phyloP scores from a whole-genome alignment of 2,329 filamentous ascomycete genomes.

The Curvularia eragrostidis region DNA sequence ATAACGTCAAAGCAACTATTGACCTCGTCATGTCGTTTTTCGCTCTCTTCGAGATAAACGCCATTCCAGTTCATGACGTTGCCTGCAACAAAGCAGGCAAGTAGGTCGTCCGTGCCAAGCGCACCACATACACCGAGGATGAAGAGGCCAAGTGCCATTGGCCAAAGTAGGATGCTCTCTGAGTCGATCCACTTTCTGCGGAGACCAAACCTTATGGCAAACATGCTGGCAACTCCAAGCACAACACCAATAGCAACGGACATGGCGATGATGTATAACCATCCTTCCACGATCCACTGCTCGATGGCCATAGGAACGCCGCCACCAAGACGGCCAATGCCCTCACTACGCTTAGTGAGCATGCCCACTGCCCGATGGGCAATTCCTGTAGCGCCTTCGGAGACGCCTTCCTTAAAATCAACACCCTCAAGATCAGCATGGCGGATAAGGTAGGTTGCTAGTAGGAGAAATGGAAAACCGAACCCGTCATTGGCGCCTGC shows the following conservation, averaged over 20 bases:
- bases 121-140: slow-evolving; percentile 64
- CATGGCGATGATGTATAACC: slow-evolving; percentile 65
- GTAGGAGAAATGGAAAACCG: slow-evolving; percentile 65
- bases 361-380: slow-evolving; percentile 7
- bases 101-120: slow-evolving; percentile 63
- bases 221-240: slow-evolving; percentile 58
- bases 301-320: slow-evolving; percentile 60
- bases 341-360: slow-evolving; percentile 28
- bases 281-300: slow-evolving; percentile 66
- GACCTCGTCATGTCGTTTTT: slow-evolving; percentile 66
- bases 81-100: slow-evolving; percentile 68
- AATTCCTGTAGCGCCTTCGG: slow-evolving; percentile 1
- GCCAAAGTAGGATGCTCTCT: slow-evolving; percentile 61
- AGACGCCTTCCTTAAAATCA: slow-evolving; percentile 32
- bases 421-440: slow-evolving; percentile 53
- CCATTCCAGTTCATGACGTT: slow-evolving; percentile 69
- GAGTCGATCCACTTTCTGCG: slow-evolving; percentile 58
- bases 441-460: slow-evolving; percentile 64
- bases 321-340: slow-evolving; percentile 60
- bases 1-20: slow-evolving; percentile 65
- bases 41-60: slow-evolving; percentile 62
- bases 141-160: slow-evolving; percentile 59
- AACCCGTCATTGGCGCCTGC: slow-evolving; percentile 69
- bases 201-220: slow-evolving; percentile 52
- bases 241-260: slow-evolving; percentile 61